Base-by-base conservation (phyloP, 2,329 filamentous ascomycete genomes). In the Colletotrichum orbiculare region DNA sequence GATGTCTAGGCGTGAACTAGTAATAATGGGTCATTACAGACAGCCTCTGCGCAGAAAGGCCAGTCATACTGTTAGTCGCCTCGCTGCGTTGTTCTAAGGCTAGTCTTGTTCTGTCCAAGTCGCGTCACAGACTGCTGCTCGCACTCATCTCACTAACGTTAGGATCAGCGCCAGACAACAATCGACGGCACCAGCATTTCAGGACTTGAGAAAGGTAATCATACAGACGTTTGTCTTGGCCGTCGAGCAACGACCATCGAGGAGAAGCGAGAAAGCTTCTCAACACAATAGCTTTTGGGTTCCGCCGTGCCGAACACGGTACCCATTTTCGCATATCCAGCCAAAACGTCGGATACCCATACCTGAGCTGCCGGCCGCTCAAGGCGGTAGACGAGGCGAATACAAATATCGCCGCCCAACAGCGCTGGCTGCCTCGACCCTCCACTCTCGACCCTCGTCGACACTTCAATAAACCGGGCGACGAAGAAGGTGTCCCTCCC, bases 11-110 rank as follows among this genome's bases (percentile, higher is more conserved):
- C 15, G 43, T 42, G n/a, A 9, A 48, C n/a, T 57, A 42, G 53
- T 52, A 50, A 63, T 57, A 15, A 62, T 56, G 47, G 58, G 52
- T 38, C 52, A 46, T 34, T 53, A 38, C 63, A 62, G 63, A 57
- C 63, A 63, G 63, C 59, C 62, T 53, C 62, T 57, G 63, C 25
- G 25, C 47, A 57, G 59, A 43, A 41, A 25, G 47, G 42, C 17
- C 52, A 43, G 58, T 52, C 41, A 57, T 47, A 56, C 62, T 52
- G 41, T 52, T 47, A 57, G 25, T 25, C 25, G 13, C n/a, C n/a
- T 48, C 35, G n/a, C 33, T 57, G 12, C 13, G 25, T 53, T 11
- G 42, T 63, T 41, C 25, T 47, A 34, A 38, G 15, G 25, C 25
- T 25, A 25, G 25, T 25, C 25, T 5, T 5, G 25, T 25, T 25